Evolutionary conservation across 2,329 filamentous ascomycete species (phyloP).

Genomic region (Capronia epimyces): DNA sequence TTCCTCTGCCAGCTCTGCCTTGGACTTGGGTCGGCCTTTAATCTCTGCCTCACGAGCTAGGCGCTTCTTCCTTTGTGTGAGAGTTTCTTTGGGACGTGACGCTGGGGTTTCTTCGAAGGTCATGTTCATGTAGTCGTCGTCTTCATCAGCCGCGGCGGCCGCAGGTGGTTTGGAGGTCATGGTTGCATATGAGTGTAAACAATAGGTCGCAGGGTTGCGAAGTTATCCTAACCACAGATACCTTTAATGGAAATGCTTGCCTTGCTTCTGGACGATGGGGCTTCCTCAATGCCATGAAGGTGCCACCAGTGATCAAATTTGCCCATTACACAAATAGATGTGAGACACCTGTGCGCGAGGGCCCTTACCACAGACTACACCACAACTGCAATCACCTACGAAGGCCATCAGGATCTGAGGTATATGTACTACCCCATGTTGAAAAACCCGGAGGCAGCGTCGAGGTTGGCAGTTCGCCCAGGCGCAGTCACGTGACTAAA

Average conservation of each 20-base stretch:
- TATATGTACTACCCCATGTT: no score
- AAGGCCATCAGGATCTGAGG: no score
- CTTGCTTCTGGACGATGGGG: background rate
- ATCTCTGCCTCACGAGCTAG: conserved; percentile 59
- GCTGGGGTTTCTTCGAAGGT: conserved; percentile 62
- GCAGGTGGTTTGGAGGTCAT: conserved; percentile 8
- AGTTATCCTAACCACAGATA: background rate
- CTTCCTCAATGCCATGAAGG: background rate
- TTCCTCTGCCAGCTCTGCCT: conserved; percentile 72
- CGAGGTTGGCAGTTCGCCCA: background rate
- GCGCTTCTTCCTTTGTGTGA: conserved; percentile 54
- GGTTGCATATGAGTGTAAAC: background rate
- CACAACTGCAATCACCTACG: no score
- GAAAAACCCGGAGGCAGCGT: no score
- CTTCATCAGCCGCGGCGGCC: conserved; percentile 52
- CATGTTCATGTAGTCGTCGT: conserved; percentile 98
- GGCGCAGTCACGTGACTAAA: conserved; percentile 12
- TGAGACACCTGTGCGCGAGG: no score
- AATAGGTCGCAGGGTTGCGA: background rate
- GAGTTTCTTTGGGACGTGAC: conserved; percentile 52
- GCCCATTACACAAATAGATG: background rate
- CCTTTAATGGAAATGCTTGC: background rate
- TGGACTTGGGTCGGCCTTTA: conserved; percentile 63
- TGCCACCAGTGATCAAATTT: background rate
- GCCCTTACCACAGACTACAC: no score